phyloP scores from a whole-genome alignment of 768 basidiomycete genomes.

The Mycena filopes region DNA sequence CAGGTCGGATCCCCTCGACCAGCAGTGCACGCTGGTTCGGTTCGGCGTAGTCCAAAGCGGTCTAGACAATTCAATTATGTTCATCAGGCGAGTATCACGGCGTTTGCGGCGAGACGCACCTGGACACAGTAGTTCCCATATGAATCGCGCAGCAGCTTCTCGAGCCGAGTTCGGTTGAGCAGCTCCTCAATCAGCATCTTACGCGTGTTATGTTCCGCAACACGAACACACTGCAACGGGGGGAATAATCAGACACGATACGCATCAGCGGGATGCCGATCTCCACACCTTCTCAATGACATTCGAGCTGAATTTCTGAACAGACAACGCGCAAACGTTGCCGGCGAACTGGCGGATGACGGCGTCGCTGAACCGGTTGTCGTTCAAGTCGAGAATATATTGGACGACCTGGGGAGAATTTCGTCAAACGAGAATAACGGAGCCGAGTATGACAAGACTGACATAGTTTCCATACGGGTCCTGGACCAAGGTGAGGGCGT shows the following conservation, averaged over 20 bases:
- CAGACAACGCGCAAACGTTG: constrained; percentile 96
- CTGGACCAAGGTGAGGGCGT: constrained; percentile 96
- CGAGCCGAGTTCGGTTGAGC: constrained; percentile 91
- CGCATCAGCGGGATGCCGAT: constrained; percentile 5
- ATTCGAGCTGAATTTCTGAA: constrained; percentile 99
- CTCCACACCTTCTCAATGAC: constrained; percentile 90
- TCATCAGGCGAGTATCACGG: constrained; percentile 29
- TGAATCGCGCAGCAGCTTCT: constrained; percentile 95
- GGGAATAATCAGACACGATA: constrained; percentile 11
- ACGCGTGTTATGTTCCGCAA: constrained; percentile 94
- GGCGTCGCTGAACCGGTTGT: constrained; percentile 97
- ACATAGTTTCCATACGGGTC: constrained; percentile 97
- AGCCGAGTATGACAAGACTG: constrained; percentile 39
- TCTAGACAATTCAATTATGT: constrained; percentile 57
- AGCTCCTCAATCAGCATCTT: constrained; percentile 96
- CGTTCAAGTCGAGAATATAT: constrained; percentile 98
- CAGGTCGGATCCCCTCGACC: constrained; percentile 98
- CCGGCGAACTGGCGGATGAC: constrained; percentile 98
- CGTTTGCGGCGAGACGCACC: constrained; percentile 50
- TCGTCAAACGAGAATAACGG: constrained; percentile 6
- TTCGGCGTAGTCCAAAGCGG: constrained; percentile 97
- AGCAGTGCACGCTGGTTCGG: constrained; percentile 91
- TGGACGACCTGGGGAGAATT: constrained; percentile 79
- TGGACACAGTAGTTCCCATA: constrained; percentile 97
- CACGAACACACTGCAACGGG: constrained; percentile 75